These are phyloP conservation scores for Coemansia sp. DNA, from an alignment of 192 early-diverging fungal genomes.

Conservation along the genomic window DNA sequence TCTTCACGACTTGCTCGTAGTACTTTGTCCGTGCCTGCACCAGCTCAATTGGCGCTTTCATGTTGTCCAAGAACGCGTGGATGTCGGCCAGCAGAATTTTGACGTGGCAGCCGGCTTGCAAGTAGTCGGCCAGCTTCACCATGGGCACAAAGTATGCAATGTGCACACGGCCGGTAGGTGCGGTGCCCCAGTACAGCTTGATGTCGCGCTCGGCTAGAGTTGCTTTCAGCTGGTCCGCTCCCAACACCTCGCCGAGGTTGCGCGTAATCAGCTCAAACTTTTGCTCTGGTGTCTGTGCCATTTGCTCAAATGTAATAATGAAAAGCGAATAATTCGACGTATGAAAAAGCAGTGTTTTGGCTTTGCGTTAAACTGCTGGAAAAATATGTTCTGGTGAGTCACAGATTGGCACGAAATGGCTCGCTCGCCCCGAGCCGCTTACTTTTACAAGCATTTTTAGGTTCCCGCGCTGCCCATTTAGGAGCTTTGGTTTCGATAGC, in stretches of 20 bases:
- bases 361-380: no score
- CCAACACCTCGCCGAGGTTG: conserved; percentile 92
- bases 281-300: conserved; percentile 52
- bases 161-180: conserved; percentile 93
- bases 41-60: conserved; percentile 94
- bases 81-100: conserved; percentile 92
- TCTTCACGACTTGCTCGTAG: conserved; percentile 91
- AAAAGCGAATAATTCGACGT: no score
- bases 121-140: conserved; percentile 96
- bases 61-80: conserved; percentile 97
- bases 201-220: conserved; percentile 85
- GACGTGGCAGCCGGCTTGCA: conserved; percentile 86
- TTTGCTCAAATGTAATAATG: neutral
- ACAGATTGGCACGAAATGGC: neutral
- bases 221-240: conserved; percentile 81
- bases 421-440: no score
- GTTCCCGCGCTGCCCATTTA: neutral
- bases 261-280: conserved; percentile 86
- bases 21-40: conserved; percentile 85
- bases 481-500: neutral
- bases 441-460: neutral
- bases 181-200: conserved; percentile 97
- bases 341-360: no score
- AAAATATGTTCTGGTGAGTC: neutral
- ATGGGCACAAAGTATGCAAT: conserved; percentile 98